Percentiles rank a stretch among this genome's conserved stretches.
phyloP scores from a whole-genome alignment of 169 alveolate species.

The Cryptosporidium viatorum region DNA sequence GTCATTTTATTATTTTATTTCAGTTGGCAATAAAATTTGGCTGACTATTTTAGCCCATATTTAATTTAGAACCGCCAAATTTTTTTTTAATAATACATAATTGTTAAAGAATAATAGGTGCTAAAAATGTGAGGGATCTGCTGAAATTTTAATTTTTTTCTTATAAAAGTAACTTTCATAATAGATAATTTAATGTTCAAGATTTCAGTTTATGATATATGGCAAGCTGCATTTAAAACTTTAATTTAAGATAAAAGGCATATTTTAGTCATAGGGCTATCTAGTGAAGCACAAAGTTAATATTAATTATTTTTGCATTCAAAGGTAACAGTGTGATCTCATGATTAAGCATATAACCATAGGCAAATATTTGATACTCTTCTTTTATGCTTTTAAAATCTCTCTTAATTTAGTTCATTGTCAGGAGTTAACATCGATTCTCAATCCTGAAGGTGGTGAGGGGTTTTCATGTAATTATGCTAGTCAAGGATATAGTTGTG shows the following conservation, averaged over 20 bases:
- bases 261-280: neutral
- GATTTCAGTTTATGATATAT: neutral
- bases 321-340: neutral
- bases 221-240: neutral
- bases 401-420: neutral
- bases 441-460: slow-evolving; percentile 54
- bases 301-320: neutral
- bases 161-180: neutral
- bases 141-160: neutral
- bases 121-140: slow-evolving; percentile 2
- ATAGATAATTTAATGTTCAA: neutral
- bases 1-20: too few relatives aligned
- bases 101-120: neutral
- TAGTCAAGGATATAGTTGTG: neutral
- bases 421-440: slow-evolving; percentile 17
- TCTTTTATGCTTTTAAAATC: neutral
- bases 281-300: neutral
- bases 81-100: too few relatives aligned
- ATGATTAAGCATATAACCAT: neutral
- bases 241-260: neutral
- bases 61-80: neutral
- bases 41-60: neutral
- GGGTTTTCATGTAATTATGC: slow-evolving; percentile 13
- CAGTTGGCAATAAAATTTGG: neutral
- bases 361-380: neutral